These are phyloP conservation scores for Solioccasus polychromus DNA, from an alignment of 768 basidiomycete species.

Conservation along the genomic window DNA sequence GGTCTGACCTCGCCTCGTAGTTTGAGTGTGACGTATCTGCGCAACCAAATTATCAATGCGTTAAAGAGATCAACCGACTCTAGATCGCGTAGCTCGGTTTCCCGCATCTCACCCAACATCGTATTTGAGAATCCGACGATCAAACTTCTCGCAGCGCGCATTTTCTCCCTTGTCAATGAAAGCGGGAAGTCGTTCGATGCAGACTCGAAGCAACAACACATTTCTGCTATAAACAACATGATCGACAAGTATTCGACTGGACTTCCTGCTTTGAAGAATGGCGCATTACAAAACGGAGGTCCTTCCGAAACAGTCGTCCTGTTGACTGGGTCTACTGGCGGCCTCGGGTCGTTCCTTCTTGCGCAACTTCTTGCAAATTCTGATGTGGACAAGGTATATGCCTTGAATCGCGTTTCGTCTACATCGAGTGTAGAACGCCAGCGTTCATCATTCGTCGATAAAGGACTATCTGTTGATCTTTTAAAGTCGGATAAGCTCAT, in stretches of 20 bases:
- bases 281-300: conserved; percentile 5
- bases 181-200: neutral
- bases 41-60: conserved; percentile 13
- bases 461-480: conserved; percentile 30
- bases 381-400: conserved; percentile 30
- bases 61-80: conserved; percentile 28
- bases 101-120: conserved; percentile 25
- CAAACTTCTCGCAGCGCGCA: neutral
- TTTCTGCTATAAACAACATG: conserved; percentile 31
- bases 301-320: conserved; percentile 7
- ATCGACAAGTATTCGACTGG: conserved; percentile 36
- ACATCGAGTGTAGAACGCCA: conserved; percentile 27
- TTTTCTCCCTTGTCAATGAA: conserved; percentile 7
- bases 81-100: conserved; percentile 17
- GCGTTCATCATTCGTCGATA: conserved; percentile 33
- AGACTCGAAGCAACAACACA: neutral
- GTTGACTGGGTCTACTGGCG: conserved; percentile 44
- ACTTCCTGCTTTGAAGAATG: conserved; percentile 12
- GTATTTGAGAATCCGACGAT: conserved; percentile 41
- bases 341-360: conserved; percentile 39
- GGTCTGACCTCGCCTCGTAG: conserved; percentile 6
- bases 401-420: conserved; percentile 30
- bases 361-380: conserved; percentile 27
- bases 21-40: conserved; percentile 24
- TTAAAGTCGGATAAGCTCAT: conserved; percentile 34